phyloP scores from a whole-genome alignment of 2,329 filamentous ascomycete genomes.

The Cytospora piceae region DNA sequence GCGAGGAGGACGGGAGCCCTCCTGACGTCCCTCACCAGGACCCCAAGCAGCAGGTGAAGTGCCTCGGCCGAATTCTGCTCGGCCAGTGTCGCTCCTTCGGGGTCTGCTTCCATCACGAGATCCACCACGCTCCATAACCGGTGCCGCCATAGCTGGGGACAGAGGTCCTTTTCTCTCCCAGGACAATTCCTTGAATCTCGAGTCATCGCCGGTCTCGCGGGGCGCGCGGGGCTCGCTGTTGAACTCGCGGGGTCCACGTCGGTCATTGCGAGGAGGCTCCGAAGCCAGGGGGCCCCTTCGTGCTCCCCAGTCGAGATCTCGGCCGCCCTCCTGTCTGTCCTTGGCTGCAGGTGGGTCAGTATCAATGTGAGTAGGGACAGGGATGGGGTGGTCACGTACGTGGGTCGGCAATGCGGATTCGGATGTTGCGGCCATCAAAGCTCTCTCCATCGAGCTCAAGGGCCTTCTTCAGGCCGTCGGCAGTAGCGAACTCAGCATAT shows the following conservation, averaged over 20 bases:
- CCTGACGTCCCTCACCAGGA: constrained; percentile 64
- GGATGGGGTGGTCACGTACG: constrained; percentile 65
- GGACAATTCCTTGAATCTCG: constrained; percentile 49
- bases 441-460: constrained; percentile 78
- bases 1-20: constrained; percentile 78
- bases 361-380: constrained; percentile 1
- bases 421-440: constrained; percentile 87
- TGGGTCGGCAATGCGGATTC: constrained; percentile 95
- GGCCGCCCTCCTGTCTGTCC: constrained; percentile 60
- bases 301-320: constrained; percentile 85
- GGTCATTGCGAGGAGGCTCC: constrained; percentile 48
- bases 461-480: constrained; percentile 91
- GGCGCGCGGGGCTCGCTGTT: constrained; percentile 49
- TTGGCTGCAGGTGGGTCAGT: constrained; percentile 68
- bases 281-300: constrained; percentile 75
- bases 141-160: constrained; percentile 62
- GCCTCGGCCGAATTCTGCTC: constrained; percentile 59
- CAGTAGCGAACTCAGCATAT: constrained; percentile 88
- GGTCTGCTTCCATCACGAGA: constrained; percentile 61
- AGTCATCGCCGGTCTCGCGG: constrained; percentile 26
- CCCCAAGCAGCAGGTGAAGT: constrained; percentile 78
- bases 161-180: constrained; percentile 96
- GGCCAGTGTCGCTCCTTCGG: constrained; percentile 59
- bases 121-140: constrained; percentile 51
- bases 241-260: constrained; percentile 53